phyloP scores from a whole-genome alignment of 78 protist species.

The Isochrysis galbana region DNA sequence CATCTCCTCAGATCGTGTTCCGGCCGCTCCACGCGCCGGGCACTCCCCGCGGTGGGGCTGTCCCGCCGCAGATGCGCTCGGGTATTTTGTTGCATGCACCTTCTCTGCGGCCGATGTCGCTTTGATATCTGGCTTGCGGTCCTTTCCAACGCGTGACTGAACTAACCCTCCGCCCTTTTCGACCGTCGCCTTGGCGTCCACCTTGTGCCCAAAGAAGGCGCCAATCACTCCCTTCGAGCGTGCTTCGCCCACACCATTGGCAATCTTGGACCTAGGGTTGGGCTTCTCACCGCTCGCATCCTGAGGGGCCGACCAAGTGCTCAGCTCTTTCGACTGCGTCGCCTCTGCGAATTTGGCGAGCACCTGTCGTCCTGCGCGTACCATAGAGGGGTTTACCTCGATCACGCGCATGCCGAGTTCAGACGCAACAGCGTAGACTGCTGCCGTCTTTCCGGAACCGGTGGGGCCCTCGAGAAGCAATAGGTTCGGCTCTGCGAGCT shows the following conservation, averaged over 20 bases:
- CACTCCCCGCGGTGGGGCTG: background rate
- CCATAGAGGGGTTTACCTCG: background rate
- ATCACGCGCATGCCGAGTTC: background rate
- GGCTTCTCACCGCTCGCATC: background rate
- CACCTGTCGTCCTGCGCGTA: background rate
- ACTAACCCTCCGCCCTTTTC: background rate
- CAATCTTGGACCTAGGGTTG: background rate
- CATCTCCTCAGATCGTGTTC: background rate
- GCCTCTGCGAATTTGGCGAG: background rate
- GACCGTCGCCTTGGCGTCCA: background rate
- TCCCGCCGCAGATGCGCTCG: background rate
- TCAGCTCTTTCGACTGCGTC: background rate
- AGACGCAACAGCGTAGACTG: background rate
- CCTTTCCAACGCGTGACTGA: too few species aligned
- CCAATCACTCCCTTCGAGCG: background rate
- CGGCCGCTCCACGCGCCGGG: background rate
- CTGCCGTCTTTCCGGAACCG: background rate
- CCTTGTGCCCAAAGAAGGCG: background rate
- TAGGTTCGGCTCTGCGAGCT: background rate
- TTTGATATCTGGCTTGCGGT: background rate
- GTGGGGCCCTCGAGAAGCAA: background rate
- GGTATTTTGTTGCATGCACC: background rate
- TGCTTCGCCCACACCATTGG: background rate
- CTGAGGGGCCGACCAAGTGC: background rate
- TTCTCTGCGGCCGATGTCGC: background rate